Percentiles rank a stretch among this genome's conserved stretches.
phyloP scores from a whole-genome alignment of 1,139 yeast genomes.

The Taiozyma sp. region DNA sequence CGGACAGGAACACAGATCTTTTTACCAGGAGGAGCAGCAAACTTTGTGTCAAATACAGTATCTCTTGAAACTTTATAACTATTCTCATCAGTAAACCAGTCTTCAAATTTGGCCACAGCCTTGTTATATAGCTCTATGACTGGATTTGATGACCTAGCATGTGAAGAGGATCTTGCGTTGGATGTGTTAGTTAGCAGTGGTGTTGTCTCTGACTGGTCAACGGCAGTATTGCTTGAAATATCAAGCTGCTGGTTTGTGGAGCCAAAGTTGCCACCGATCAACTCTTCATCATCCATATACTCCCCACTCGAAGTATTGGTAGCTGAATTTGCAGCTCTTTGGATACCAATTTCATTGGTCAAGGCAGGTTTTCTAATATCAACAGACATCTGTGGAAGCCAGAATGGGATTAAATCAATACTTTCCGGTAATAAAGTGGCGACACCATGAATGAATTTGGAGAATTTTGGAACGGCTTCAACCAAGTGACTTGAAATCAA shows the following conservation, averaged over 20 bases:
- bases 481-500: conserved; percentile 87
- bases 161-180: conserved; percentile 32
- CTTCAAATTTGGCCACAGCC: conserved; percentile 26
- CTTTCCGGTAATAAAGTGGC: conserved; percentile 81
- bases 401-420: conserved; percentile 83
- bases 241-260: conserved; percentile 20
- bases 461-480: conserved; percentile 96
- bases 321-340: conserved; percentile 48
- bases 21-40: conserved; percentile 73
- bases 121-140: conserved; percentile 16
- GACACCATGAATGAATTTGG: conserved; percentile 94
- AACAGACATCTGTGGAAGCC: conserved; percentile 98
- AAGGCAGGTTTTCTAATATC: conserved; percentile 88
- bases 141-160: conserved; percentile 25
- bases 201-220: conserved; percentile 16
- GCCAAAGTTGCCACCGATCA: conserved; percentile 37
- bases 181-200: conserved; percentile 19
- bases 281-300: conserved; percentile 43
- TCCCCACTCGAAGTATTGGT: conserved; percentile 33
- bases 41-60: conserved; percentile 61
- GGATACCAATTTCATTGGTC: conserved; percentile 59
- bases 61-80: conserved; percentile 75
- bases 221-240: conserved; percentile 1
- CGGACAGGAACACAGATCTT: conserved; percentile 71
- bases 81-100: conserved; percentile 59